Conservation (phyloP, 2,329 filamentous ascomycete species). For the Colletotrichum sublineola region DNA sequence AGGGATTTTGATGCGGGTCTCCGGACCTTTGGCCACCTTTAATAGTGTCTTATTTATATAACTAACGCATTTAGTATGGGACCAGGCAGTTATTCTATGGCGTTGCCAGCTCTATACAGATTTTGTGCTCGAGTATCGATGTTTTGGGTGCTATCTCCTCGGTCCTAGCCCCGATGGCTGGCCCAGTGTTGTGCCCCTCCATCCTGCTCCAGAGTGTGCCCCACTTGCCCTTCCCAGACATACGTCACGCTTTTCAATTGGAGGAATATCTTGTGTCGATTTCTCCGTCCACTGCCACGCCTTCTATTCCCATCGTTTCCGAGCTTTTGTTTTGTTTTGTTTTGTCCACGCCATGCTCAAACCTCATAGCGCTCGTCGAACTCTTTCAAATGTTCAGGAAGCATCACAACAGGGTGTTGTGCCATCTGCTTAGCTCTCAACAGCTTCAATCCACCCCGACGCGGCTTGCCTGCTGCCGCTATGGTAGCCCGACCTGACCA, state of each 20-base stretch:
- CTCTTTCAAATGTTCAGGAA: background rate
- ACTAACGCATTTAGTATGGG: background rate
- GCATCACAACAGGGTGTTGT: background rate
- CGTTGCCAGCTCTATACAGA: too few species aligned
- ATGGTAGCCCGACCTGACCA: slow-evolving; percentile 7
- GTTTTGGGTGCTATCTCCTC: background rate
- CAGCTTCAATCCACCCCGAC: background rate
- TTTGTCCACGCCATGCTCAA: background rate
- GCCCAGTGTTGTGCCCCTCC: slow-evolving; percentile 24
- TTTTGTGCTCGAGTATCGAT: background rate
- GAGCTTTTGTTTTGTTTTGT: background rate
- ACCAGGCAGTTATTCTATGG: background rate
- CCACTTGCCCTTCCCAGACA: slow-evolving; percentile 27
- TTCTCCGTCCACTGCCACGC: slow-evolving; percentile 35
- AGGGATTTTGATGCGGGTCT: background rate
- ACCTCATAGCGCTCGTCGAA: background rate
- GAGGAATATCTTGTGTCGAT: slow-evolving; percentile 28
- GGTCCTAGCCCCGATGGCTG: background rate
- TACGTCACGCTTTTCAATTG: background rate
- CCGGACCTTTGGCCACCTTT: background rate
- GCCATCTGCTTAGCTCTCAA: slow-evolving; percentile 4
- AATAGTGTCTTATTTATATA: background rate
- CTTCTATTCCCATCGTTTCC: slow-evolving; percentile 22
- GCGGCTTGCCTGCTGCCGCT: slow-evolving; percentile 1
- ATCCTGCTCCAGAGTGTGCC: background rate